Percentiles rank a stretch among this genome's conserved stretches.
phyloP scores from a whole-genome alignment of 140 eudicot species.

The Stevia rebaudiana region DNA sequence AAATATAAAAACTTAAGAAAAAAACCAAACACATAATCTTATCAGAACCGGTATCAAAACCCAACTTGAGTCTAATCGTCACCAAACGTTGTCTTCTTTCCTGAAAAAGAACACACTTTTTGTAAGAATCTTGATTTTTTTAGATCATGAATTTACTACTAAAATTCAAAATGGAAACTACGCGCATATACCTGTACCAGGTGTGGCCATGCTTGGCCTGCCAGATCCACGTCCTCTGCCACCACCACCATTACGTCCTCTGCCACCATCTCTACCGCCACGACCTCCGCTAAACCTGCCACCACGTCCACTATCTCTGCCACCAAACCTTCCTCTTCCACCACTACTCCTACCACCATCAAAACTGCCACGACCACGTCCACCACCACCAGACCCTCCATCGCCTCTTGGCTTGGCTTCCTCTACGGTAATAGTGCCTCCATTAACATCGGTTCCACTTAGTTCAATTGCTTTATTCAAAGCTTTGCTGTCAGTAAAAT shows the following conservation, averaged over 20 bases:
- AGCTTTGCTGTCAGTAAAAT: conserved; percentile 42
- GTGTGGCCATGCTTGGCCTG: conserved; percentile 52
- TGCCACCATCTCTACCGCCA: conserved; percentile 22
- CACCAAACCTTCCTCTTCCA: conserved; percentile 33
- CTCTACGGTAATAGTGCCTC: conserved; percentile 33
- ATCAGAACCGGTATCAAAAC: background rate
- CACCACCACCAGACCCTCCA: conserved; percentile 21
- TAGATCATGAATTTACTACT: background rate
- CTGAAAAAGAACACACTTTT: background rate
- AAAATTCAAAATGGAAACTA: background rate
- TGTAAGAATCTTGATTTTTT: background rate
- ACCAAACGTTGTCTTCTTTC: conserved; percentile 65
- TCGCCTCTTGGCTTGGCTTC: conserved; percentile 73
- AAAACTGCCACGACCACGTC: background rate
- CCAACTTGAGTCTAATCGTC: conserved; percentile 34
- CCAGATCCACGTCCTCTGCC: conserved; percentile 56
- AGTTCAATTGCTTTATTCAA: conserved; percentile 62
- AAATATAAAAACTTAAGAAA: background rate
- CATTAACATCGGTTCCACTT: conserved; percentile 53
- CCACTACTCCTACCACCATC: conserved; percentile 22
- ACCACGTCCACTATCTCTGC: conserved; percentile 35
- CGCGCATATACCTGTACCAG: conserved; percentile 35
- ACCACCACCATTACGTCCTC: conserved; percentile 43
- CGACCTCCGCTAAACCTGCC: conserved; percentile 39
- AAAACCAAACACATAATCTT: conserved; percentile 1